phyloP scores from a whole-genome alignment of 768 basidiomycete genomes.

The Cubamyces lactineus region DNA sequence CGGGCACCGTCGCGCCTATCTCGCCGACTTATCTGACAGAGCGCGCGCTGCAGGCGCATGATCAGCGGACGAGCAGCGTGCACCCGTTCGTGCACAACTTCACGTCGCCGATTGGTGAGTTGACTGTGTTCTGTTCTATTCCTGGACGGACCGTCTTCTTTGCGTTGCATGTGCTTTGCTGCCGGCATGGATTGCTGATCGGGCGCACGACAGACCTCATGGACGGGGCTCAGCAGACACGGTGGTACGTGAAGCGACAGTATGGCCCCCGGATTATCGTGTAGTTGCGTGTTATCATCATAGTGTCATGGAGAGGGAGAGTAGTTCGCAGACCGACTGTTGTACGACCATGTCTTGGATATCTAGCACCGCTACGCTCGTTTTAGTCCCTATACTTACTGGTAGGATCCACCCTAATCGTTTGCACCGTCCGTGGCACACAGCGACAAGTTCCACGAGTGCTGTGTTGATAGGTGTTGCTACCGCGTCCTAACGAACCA shows the following conservation, averaged over 20 bases:
- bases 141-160: too few species aligned
- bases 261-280: background rate
- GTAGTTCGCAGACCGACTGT: background rate
- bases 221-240: constrained; percentile 18
- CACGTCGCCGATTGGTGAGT: constrained; percentile 69
- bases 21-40: constrained; percentile 40
- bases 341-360: constrained; percentile 3
- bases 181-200: background rate
- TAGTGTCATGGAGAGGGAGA: too few species aligned
- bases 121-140: background rate
- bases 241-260: constrained; percentile 21
- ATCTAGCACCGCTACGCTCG: background rate
- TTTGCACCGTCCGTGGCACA: too few species aligned
- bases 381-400: background rate
- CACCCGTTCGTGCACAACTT: constrained; percentile 63
- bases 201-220: constrained; percentile 16
- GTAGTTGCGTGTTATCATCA: too few species aligned
- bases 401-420: too few species aligned
- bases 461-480: too few species aligned
- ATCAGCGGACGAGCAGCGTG: constrained; percentile 34
- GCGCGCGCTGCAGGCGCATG: constrained; percentile 48
- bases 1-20: constrained; percentile 26
- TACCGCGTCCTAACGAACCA: constrained; percentile 15
- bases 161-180: background rate
- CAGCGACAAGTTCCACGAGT: too few species aligned